A percentile compares a stretch with the other conserved stretches of the same genome.
Conservation (phyloP, 305 asterid species). For the Rubia occidens region DNA sequence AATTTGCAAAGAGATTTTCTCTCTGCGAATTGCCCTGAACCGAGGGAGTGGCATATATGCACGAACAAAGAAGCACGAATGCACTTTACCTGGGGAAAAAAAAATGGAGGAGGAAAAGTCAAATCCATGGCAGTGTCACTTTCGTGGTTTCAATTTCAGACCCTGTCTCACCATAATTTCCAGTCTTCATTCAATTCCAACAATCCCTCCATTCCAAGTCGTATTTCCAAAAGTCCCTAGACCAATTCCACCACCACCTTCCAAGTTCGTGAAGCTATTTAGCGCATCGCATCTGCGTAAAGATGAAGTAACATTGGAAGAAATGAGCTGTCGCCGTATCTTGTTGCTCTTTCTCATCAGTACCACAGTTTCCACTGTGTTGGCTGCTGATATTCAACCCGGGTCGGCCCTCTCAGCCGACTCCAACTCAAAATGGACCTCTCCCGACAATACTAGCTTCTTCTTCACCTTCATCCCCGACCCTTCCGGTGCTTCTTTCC, state of each 20-base stretch:
- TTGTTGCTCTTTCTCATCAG: background rate
- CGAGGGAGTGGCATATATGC: too few species aligned
- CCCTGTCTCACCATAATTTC: background rate
- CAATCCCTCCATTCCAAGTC: background rate
- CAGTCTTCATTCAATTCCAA: background rate
- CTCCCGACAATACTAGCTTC: constrained; percentile 44
- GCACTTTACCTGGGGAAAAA: too few species aligned
- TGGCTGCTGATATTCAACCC: constrained; percentile 44
- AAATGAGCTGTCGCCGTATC: background rate
- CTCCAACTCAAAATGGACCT: constrained; percentile 51
- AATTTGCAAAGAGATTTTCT: too few species aligned
- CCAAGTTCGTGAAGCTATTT: background rate
- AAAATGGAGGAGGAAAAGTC: background rate
- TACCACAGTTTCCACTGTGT: constrained; percentile 1
- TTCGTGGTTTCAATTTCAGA: background rate
- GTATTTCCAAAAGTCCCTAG: background rate
- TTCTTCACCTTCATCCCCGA: constrained; percentile 40
- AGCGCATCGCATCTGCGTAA: background rate
- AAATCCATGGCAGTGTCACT: background rate
- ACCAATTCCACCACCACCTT: background rate
- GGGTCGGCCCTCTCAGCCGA: constrained; percentile 55
- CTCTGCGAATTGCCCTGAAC: too few species aligned
- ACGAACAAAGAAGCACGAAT: too few species aligned
- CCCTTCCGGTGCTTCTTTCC: constrained; percentile 26
- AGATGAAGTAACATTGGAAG: background rate